Evolutionary conservation across 306 rosid genomes (phyloP).

Genomic region (Dalbergia cochinchinensis): DNA sequence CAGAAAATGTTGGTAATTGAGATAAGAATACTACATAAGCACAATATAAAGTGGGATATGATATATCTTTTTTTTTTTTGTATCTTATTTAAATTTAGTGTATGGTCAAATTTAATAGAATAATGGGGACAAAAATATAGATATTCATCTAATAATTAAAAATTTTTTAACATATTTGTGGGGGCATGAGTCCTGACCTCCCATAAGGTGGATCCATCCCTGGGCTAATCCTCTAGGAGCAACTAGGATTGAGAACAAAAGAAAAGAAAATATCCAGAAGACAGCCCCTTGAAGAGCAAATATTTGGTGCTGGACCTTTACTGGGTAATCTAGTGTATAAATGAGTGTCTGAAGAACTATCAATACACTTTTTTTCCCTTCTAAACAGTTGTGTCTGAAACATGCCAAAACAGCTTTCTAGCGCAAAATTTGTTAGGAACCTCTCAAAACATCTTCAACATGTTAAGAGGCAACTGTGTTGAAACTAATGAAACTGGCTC

Average conservation of each 20-base stretch:
- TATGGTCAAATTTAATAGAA: no score
- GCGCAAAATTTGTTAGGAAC: neutral
- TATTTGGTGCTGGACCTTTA: constrained; percentile 27
- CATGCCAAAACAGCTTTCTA: no score
- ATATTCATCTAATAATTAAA: no score
- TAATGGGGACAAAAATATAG: no score
- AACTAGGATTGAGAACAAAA: neutral
- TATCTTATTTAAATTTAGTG: no score
- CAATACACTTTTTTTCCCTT: neutral
- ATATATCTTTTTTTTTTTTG: no score
- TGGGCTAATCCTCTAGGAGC: neutral
- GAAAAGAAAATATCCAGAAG: constrained; percentile 8
- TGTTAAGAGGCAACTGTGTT: neutral
- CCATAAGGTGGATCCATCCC: no score
- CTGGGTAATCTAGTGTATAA: neutral
- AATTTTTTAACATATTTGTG: no score
- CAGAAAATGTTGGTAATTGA: no score
- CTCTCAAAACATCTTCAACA: neutral
- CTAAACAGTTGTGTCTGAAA: neutral
- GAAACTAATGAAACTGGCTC: constrained; percentile 27
- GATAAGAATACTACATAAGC: no score
- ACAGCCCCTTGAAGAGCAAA: neutral
- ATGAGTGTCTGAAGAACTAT: neutral
- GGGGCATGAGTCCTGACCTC: no score
- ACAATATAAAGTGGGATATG: no score